Conservation (phyloP, 768 basidiomycete species). For the Mycena pura region DNA sequence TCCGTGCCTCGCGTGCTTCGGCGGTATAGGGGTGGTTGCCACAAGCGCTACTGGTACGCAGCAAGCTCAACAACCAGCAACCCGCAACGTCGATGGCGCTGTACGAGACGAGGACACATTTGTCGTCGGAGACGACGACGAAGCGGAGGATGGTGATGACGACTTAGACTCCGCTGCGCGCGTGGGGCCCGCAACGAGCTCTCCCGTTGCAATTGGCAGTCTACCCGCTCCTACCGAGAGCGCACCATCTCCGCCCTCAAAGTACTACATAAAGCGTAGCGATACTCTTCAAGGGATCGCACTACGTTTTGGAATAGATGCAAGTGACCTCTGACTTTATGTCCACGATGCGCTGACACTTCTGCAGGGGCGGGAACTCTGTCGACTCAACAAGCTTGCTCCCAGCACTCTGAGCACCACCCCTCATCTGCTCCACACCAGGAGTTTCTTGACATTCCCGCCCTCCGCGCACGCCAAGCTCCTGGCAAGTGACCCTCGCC, state of each 20-base stretch:
- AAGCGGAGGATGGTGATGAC: conserved; percentile 40
- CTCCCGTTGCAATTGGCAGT: neutral
- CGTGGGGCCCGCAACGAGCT: conserved; percentile 4
- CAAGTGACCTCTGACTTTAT: conserved; percentile 40
- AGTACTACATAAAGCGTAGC: conserved; percentile 59
- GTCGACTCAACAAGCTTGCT: conserved; percentile 71
- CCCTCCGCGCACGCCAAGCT: conserved; percentile 42
- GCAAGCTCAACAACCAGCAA: conserved; percentile 2
- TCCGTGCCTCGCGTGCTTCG: conserved; percentile 75
- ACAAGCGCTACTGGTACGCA: conserved; percentile 4
- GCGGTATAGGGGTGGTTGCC: conserved; percentile 54
- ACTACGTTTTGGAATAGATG: conserved; percentile 65
- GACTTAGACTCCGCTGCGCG: conserved; percentile 13
- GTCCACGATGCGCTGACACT: neutral
- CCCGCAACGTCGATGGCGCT: conserved; percentile 56
- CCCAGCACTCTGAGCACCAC: conserved; percentile 69
- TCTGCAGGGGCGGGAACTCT: conserved; percentile 61
- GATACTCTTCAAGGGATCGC: conserved; percentile 75
- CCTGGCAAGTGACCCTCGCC: conserved; percentile 25
- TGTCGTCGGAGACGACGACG: conserved; percentile 69
- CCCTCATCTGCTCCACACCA: conserved; percentile 78
- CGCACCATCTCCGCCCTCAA: conserved; percentile 27
- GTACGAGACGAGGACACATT: conserved; percentile 68
- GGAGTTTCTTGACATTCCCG: conserved; percentile 62
- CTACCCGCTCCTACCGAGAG: neutral